Percentiles rank a stretch among this genome's conserved stretches.
phyloP scores from a whole-genome alignment of 345 rosid genomes.

The Eucalyptus sideroxylon region DNA sequence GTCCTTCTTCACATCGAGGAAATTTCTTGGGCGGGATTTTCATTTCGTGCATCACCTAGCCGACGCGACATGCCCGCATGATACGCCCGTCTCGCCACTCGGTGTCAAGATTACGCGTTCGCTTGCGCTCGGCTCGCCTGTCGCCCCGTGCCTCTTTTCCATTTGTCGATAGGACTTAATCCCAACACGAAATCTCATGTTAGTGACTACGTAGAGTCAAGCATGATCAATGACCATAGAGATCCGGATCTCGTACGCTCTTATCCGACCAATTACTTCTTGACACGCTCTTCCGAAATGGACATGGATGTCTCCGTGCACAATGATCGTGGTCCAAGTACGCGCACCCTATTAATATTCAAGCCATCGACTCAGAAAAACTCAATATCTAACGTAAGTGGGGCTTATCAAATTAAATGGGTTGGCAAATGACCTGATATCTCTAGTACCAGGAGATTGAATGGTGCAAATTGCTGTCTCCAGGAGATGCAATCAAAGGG shows the following conservation, averaged over 20 bases:
- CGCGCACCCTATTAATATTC: accelerated
- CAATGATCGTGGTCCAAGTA: too few relatives aligned
- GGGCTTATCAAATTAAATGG: background rate
- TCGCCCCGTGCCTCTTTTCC: background rate
- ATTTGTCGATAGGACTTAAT: background rate
- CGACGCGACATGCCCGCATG: background rate
- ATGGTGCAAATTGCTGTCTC: accelerated
- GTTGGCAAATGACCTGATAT: background rate
- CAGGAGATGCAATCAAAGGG: accelerated
- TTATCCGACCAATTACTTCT: background rate
- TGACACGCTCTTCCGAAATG: background rate
- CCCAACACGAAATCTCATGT: background rate
- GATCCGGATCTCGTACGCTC: background rate
- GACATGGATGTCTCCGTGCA: background rate
- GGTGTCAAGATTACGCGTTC: background rate
- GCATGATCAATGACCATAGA: background rate
- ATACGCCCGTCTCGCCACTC: background rate
- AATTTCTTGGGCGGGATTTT: background rate
- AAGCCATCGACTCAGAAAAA: background rate
- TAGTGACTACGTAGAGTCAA: background rate
- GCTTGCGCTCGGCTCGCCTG: background rate
- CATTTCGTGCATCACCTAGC: background rate
- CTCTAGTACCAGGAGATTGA: background rate
- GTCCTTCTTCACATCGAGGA: accelerated
- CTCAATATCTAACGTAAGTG: background rate